Evolutionary conservation across 2,329 filamentous ascomycete genomes (phyloP), one percentile per base, ranked within the genome.

Genomic region (Ceratocystis ficicola): DNA sequence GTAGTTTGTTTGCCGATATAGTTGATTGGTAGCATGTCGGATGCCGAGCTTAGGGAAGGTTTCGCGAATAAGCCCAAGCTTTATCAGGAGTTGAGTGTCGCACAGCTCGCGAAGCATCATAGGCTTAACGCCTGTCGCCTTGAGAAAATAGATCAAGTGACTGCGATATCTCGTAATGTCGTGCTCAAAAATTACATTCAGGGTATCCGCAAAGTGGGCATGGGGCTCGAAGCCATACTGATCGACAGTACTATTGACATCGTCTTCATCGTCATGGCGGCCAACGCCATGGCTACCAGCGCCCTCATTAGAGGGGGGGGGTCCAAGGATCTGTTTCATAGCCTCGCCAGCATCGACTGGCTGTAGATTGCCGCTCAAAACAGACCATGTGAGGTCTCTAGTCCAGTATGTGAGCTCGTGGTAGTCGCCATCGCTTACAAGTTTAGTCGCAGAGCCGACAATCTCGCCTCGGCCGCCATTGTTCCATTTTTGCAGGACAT

Each of bases 1-100:
- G 79, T 96, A 97, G 75, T 96, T 97, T 15, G 93, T 90, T 75
- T 97, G 94, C 68, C 92, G 87, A 74, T 99, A 99, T 0, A 99
- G 82, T 3, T 94, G 80, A 71, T 96, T 95, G 6, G 94, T 99
- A 62, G 92, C 89, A 72, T 95, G 91, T 65, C 93, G 86, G 69
- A 96, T 91, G 17, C 88, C 87, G 73, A 94, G 85, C 70, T 87
- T 87, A 66, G 83, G 80, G 74, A 97, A 99, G 5, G 87, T 93
- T n/a, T 87, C 85, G 62, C 91, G 84, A 62, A 96, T 89, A 55
- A 99, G 79, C 8, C 88, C 88, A 15, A 96, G 77, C 32, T 87
- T 82, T 71, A 88, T 84, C 10, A 97, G 78, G 7, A 95, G 77
- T 20, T 85, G 80, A 5, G 85, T 84, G 70, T 99, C 94, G n/a